phyloP scores from a whole-genome alignment of 176 grass and related monocot species.

The Urochloa ruziziensis region DNA sequence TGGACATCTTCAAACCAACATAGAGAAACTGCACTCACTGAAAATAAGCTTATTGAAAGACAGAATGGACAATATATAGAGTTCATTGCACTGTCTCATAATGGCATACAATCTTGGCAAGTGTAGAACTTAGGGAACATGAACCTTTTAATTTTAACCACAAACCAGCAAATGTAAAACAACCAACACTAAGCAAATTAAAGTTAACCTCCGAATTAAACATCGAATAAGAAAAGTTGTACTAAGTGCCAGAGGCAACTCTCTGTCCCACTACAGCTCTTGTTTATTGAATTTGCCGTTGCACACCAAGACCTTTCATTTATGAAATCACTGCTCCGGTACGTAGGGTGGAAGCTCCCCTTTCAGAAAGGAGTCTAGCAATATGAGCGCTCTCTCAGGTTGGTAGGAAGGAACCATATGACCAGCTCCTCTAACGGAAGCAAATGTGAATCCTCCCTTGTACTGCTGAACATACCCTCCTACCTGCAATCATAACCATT shows the following conservation, averaged over 20 bases:
- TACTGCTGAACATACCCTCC: slow-evolving; percentile 52
- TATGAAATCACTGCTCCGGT: neutral
- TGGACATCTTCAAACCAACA: neutral
- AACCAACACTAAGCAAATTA: no score
- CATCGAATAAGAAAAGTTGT: neutral
- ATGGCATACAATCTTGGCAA: neutral
- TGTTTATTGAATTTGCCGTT: neutral
- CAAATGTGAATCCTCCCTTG: slow-evolving; percentile 42
- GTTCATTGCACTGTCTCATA: neutral
- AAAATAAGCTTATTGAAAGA: neutral
- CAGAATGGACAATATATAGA: neutral
- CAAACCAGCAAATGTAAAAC: no score
- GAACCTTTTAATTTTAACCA: neutral
- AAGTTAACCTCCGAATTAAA: neutral
- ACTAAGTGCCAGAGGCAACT: neutral
- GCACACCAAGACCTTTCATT: neutral
- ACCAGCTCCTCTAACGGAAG: slow-evolving; percentile 51
- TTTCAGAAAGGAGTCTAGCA: slow-evolving; percentile 44
- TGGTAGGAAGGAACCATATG: slow-evolving; percentile 53
- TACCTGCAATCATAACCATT: slow-evolving; percentile 7
- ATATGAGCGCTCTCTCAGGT: slow-evolving; percentile 36
- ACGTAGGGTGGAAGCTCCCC: slow-evolving; percentile 40
- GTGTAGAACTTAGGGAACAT: neutral
- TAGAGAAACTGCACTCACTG: neutral
- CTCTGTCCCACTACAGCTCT: neutral